These are phyloP conservation scores for Setomelanomma holmii DNA, from an alignment of 2,329 filamentous ascomycete genomes.

Conservation along the genomic window DNA sequence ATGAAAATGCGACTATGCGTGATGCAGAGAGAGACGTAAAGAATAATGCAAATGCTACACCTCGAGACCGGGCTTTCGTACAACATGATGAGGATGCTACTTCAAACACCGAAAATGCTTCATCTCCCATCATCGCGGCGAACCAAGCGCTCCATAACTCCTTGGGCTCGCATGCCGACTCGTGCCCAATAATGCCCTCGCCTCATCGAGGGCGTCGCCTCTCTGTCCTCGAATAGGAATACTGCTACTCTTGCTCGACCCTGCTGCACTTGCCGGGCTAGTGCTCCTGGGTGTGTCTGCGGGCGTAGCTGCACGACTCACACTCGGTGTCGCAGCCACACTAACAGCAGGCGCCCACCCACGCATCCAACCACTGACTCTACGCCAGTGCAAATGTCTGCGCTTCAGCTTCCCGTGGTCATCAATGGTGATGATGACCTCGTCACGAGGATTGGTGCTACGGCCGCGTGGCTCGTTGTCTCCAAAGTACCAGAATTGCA, in stretches of 20 bases:
- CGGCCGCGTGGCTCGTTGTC: constrained; percentile 42
- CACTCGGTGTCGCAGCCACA: constrained; percentile 45
- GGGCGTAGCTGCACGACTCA: constrained; percentile 37
- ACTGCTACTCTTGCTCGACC: constrained; percentile 27
- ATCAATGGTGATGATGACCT: constrained; percentile 56
- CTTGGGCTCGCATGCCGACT: constrained; percentile 43
- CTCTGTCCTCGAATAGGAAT: constrained; percentile 29
- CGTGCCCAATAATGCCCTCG: constrained; percentile 44
- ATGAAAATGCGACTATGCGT: not conserved
- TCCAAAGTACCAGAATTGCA: constrained; percentile 69
- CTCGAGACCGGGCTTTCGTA: not conserved
- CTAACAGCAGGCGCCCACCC: constrained; percentile 67
- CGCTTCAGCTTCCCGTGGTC: constrained; percentile 37
- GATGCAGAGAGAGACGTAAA: too few species aligned
- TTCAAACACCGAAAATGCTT: not conserved
- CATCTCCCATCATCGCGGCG: constrained; percentile 12
- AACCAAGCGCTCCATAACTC: constrained; percentile 38
- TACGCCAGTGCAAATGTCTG: constrained; percentile 60
- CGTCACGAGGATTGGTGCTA: constrained; percentile 33
- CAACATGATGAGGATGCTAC: not conserved
- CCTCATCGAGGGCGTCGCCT: constrained; percentile 41
- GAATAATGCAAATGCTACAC: not conserved
- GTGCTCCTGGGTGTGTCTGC: constrained; percentile 25
- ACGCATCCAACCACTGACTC: constrained; percentile 70
- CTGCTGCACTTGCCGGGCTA: constrained; percentile 19